Evolutionary conservation across 768 basidiomycete genomes (phyloP), one percentile per base, ranked within the genome.

Genomic region (Guyanaporus albipodus): DNA sequence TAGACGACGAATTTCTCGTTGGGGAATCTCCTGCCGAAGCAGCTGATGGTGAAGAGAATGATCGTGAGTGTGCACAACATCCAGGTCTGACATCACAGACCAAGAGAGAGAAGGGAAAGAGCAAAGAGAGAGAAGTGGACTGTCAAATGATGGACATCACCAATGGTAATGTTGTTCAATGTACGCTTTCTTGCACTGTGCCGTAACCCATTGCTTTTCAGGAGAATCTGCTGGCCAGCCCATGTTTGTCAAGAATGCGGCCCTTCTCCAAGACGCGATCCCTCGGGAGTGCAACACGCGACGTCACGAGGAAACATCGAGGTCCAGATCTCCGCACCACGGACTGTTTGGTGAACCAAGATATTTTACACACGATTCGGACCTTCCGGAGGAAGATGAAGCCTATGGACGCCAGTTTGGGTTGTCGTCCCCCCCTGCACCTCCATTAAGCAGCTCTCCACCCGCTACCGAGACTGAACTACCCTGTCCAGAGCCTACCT

Each of bases 331-430:
- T 21, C 27, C 40, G 4, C 27, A 14, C 21, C 11, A 23, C 9
- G 39, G 31, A 29, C 14, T 50, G 8, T 74, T 74, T 24, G 73
- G 70, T 2, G 59, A 59, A 46, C 68, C 74, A 0, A 67, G 58
- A 22, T 56, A 63, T n/a, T 53, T 74, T 4, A 62, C 57, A 15
- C 42, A 59, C 19, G 31, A 54, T 6, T 54, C 44, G 33, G 60
- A 61, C 42, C 57, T 55, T 4, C 59, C 52, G 41, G 58, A 53
- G 29, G 48, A 23, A 32, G 33, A 9, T 11, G 41, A 36, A 27
- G 38, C 9, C 6, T 33, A 44, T 17, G 38, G 8, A 37, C 31
- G 32, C 21, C 44, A 7, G 4, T 29, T 23, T 15, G 35, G 19
- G 27, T 55, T 28, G 36, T 55, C 51, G 6, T 58, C 66, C 34